phyloP scores from a whole-genome alignment of 2,329 filamentous ascomycete species.

The Phaeosphaeriaceae sp. region DNA sequence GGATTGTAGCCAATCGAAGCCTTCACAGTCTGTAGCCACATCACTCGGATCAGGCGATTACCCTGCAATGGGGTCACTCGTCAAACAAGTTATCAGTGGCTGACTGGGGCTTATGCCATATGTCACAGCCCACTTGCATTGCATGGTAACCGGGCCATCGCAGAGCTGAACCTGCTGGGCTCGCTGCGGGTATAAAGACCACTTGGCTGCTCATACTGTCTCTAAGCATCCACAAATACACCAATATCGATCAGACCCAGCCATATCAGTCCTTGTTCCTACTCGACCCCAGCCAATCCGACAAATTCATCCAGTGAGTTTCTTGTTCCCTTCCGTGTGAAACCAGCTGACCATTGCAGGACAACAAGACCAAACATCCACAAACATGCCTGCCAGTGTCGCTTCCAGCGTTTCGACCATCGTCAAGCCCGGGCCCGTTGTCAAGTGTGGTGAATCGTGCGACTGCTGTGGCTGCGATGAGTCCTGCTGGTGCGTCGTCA shows the following conservation, averaged over 20 bases:
- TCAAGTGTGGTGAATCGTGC: conserved; percentile 45
- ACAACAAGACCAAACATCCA: not conserved
- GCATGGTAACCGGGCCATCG: not conserved
- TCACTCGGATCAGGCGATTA: not conserved
- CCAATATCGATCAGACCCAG: too few species aligned
- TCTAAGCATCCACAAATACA: not conserved
- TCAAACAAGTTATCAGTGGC: not conserved
- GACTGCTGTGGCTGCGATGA: conserved; percentile 50
- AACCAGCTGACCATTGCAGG: not conserved
- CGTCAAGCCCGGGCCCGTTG: conserved; percentile 46
- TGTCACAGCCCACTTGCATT: not conserved
- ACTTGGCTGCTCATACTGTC: not conserved
- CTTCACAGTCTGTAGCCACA: not conserved
- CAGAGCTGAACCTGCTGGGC: not conserved
- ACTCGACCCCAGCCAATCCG: not conserved
- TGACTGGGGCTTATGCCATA: not conserved
- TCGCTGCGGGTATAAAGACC: not conserved
- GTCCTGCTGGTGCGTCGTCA: conserved; percentile 40
- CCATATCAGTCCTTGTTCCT: too few species aligned
- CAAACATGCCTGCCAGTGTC: conserved; percentile 43
- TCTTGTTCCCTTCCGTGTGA: not conserved
- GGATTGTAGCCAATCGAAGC: conserved; percentile 17
- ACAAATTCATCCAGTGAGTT: not conserved
- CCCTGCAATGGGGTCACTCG: not conserved
- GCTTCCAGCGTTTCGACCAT: conserved; percentile 46